A percentile compares a stretch with the other conserved stretches of the same genome.
These are phyloP conservation scores for Colletotrichum cuscutae DNA, from an alignment of 2,329 filamentous ascomycete genomes.

Conservation along the genomic window DNA sequence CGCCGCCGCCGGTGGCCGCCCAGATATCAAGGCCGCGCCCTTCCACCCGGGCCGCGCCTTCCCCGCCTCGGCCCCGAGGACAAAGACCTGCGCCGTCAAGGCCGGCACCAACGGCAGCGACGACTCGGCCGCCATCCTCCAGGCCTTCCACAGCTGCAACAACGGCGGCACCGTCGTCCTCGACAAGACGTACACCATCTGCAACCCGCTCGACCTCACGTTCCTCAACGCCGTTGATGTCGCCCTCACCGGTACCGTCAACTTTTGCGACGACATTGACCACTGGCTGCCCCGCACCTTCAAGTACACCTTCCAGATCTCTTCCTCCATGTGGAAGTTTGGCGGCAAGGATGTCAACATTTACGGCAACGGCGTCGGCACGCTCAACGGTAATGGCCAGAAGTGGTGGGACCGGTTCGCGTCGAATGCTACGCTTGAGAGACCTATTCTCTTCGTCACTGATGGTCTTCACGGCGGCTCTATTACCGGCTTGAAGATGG, in stretches of 20 bases:
- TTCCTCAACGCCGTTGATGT: slow-evolving; percentile 73
- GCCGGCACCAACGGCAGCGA: slow-evolving; percentile 42
- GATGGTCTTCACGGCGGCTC: slow-evolving; percentile 67
- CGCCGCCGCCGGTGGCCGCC: slow-evolving; percentile 24
- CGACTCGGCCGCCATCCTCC: slow-evolving; percentile 55
- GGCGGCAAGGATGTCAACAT: slow-evolving; percentile 63
- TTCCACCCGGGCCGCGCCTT: slow-evolving; percentile 35
- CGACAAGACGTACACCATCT: slow-evolving; percentile 68
- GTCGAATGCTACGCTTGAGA: slow-evolving; percentile 63
- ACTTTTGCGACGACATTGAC: slow-evolving; percentile 73
- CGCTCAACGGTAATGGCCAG: slow-evolving; percentile 71
- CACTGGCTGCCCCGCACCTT: slow-evolving; percentile 76
- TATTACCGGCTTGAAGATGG: slow-evolving; percentile 68
- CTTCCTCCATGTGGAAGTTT: slow-evolving; percentile 53
- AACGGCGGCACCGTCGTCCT: slow-evolving; percentile 72
- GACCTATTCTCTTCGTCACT: slow-evolving; percentile 67
- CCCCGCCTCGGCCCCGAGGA: slow-evolving; percentile 36
- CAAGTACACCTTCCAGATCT: slow-evolving; percentile 73
- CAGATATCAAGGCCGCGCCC: slow-evolving; percentile 36
- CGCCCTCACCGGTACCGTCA: slow-evolving; percentile 63
- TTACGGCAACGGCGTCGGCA: slow-evolving; percentile 62
- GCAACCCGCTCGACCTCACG: slow-evolving; percentile 72
- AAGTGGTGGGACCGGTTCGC: slow-evolving; percentile 73
- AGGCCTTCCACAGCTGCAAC: slow-evolving; percentile 68
- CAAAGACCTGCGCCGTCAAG: slow-evolving; percentile 41